Conservation (phyloP, 1,284 basidiomycete species). For the Apiotrichum veenhuisii region DNA sequence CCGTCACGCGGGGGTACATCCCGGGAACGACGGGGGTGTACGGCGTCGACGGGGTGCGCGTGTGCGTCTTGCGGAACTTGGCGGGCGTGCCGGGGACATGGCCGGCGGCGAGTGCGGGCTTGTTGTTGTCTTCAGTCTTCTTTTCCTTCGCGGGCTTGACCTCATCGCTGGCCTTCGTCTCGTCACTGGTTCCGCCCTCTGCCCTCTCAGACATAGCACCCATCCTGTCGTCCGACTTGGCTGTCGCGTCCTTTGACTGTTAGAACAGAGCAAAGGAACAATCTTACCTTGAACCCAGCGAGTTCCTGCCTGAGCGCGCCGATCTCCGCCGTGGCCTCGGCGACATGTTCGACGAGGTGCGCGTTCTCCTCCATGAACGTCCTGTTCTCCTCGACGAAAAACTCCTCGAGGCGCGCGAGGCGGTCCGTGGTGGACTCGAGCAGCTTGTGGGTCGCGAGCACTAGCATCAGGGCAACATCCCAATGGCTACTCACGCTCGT, state of each 20-base stretch:
- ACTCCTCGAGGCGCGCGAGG: neutral
- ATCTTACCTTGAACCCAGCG: neutral
- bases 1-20: neutral
- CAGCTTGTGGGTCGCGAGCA: neutral
- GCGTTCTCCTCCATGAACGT: neutral
- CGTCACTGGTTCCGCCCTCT: too few species aligned
- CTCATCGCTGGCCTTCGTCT: too few species aligned
- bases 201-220: too few species aligned
- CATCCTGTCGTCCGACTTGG: neutral
- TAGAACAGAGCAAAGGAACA: too few species aligned
- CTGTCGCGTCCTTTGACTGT: neutral
- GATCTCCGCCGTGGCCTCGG: neutral
- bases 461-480: neutral
- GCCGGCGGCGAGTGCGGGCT: neutral
- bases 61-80: neutral
- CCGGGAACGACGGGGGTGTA: neutral
- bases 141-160: too few species aligned
- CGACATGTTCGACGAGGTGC: neutral
- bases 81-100: neutral
- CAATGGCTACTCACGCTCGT: neutral
- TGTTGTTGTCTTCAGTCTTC: neutral
- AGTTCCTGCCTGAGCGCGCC: neutral
- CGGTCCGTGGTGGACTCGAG: neutral
- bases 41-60: neutral
- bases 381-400: neutral